These are phyloP conservation scores for Nematodospora valgi DNA, from an alignment of 805 yeast species.

Conservation along the genomic window DNA sequence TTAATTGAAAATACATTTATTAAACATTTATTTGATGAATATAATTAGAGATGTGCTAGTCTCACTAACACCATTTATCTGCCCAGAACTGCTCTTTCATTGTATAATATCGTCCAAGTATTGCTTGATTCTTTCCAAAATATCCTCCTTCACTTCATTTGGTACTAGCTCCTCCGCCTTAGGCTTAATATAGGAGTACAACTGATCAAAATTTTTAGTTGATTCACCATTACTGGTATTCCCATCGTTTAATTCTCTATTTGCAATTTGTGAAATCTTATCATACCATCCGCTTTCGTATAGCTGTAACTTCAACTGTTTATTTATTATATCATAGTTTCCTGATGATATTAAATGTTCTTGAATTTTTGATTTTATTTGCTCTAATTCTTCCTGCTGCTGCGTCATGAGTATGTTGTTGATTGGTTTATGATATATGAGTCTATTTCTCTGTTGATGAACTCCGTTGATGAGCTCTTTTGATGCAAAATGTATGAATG, in stretches of 20 bases:
- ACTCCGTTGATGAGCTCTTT: no score
- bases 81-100: conserved; percentile 7
- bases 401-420: conserved; percentile 18
- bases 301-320: conserved; percentile 58
- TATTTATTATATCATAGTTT: conserved; percentile 72
- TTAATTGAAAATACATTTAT: no score
- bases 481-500: no score
- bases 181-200: conserved; percentile 55
- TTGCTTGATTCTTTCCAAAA: conserved; percentile 53
- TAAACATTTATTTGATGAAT: no score
- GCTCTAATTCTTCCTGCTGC: conserved; percentile 35
- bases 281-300: conserved; percentile 87
- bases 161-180: conserved; percentile 73
- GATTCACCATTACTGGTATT: conserved; percentile 9
- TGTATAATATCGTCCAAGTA: conserved; percentile 50
- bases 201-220: conserved; percentile 43
- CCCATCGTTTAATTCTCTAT: conserved; percentile 37
- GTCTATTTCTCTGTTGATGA: no score
- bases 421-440: no score
- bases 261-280: conserved; percentile 59
- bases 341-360: conserved; percentile 72
- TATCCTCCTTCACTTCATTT: conserved; percentile 55
- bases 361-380: conserved; percentile 60
- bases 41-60: no score
- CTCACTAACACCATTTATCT: conserved; percentile 2